phyloP scores from a whole-genome alignment of 306 rosid genomes.

The Cicer chorassanicum region DNA sequence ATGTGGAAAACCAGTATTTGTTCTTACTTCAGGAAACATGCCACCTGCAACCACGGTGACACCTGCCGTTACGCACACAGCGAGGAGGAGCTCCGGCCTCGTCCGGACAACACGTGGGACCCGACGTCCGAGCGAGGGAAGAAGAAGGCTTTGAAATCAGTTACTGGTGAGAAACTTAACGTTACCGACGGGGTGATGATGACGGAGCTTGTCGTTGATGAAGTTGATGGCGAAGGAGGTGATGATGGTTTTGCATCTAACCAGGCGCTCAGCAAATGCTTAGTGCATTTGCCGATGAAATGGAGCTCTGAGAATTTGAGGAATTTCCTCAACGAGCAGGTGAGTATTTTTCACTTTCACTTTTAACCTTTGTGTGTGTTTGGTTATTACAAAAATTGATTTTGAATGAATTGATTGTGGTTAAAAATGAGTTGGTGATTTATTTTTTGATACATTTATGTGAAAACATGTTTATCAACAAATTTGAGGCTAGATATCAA shows the following conservation, averaged over 20 bases:
- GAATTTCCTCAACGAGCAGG: conserved; percentile 65
- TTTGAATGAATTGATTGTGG: too few relatives aligned
- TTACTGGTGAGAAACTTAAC: conserved; percentile 35
- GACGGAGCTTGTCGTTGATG: conserved; percentile 75
- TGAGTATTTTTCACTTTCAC: conserved; percentile 33
- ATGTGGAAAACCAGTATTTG: conserved; percentile 93
- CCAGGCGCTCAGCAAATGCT: conserved; percentile 66
- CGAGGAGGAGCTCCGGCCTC: conserved; percentile 84
- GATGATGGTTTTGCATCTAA: background rate
- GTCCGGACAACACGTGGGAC: conserved; percentile 92
- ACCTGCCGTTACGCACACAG: conserved; percentile 80
- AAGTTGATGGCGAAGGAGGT: conserved; percentile 32
- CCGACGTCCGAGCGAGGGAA: conserved; percentile 88
- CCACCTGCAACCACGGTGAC: conserved; percentile 76
- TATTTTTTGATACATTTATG: too few relatives aligned
- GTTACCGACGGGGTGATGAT: conserved; percentile 62
- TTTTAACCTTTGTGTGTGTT: too few relatives aligned
- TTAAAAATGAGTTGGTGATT: too few relatives aligned
- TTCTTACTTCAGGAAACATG: conserved; percentile 70
- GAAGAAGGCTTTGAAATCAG: conserved; percentile 68
- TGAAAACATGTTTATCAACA: too few relatives aligned
- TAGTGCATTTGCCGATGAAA: conserved; percentile 79
- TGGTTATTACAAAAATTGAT: too few relatives aligned
- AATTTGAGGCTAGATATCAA: too few relatives aligned
- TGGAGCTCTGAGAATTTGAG: conserved; percentile 75